Conservation (phyloP, 495 filamentous ascomycete genomes). For the Neurospora sp. region DNA sequence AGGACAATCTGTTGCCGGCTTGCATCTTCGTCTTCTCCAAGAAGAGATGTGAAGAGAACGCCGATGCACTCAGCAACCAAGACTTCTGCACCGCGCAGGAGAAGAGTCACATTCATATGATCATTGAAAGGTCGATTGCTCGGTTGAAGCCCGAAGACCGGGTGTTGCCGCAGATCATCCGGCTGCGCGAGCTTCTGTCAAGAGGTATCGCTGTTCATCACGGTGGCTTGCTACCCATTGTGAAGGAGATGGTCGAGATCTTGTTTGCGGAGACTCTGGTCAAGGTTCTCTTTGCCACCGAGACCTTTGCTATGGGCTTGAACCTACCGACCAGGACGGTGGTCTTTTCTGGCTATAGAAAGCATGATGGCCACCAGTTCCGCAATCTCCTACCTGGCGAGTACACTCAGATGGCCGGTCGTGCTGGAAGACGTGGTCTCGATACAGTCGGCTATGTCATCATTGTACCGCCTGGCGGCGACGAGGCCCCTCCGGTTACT, state of each 20-base stretch:
- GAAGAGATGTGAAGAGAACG: constrained; percentile 92
- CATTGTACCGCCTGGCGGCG: constrained; percentile 67
- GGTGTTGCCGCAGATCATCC: constrained; percentile 76
- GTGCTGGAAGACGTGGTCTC: constrained; percentile 86
- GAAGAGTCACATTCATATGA: constrained; percentile 96
- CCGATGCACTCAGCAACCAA: constrained; percentile 85
- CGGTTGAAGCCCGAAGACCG: constrained; percentile 87
- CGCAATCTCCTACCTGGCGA: constrained; percentile 88
- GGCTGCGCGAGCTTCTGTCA: constrained; percentile 73
- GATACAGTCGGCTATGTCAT: constrained; percentile 91
- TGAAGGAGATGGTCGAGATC: constrained; percentile 97
- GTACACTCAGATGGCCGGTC: constrained; percentile 97
- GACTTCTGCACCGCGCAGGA: constrained; percentile 88
- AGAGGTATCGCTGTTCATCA: constrained; percentile 95
- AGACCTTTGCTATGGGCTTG: constrained; percentile 97
- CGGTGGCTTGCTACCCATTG: constrained; percentile 88
- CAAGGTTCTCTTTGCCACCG: constrained; percentile 93
- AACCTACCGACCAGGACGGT: constrained; percentile 94
- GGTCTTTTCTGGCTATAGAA: constrained; percentile 93
- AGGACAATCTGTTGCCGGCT: constrained; percentile 74
- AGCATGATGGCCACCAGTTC: constrained; percentile 87
- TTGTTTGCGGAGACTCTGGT: constrained; percentile 90
- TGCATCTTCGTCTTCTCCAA: constrained; percentile 99
- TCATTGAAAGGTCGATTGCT: constrained; percentile 90
- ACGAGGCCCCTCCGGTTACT: constrained; percentile 76